Evolutionary conservation across 2,329 filamentous ascomycete species (phyloP).

Genomic region (Aulographum hederae): DNA sequence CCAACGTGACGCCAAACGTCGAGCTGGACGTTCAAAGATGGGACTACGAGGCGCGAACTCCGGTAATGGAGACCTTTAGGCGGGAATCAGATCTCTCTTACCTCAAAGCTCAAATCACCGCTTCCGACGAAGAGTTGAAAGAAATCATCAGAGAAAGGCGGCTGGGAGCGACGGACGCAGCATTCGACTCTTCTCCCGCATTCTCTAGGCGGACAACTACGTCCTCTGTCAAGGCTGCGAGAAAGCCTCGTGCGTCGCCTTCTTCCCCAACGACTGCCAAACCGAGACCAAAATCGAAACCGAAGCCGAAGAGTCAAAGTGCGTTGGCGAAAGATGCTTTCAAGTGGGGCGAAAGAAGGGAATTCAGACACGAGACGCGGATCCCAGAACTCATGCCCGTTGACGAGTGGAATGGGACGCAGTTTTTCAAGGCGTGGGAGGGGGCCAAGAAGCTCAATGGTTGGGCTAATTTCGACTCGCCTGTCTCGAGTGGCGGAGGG

Average conservation of each 20-base stretch:
- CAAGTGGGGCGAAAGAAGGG: too few relatives aligned
- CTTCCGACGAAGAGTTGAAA: slow-evolving; percentile 52
- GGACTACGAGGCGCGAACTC: background rate
- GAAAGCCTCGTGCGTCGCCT: background rate
- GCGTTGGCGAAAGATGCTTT: too few relatives aligned
- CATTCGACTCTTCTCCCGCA: background rate
- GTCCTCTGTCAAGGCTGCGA: background rate
- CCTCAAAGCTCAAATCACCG: slow-evolving; percentile 69
- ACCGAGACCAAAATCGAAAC: too few relatives aligned
- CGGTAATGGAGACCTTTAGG: background rate
- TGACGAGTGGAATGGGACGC: background rate
- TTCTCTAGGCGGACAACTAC: background rate
- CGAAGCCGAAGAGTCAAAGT: background rate
- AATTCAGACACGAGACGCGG: background rate
- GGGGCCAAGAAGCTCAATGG: background rate
- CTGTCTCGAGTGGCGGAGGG: too few relatives aligned
- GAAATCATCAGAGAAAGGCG: slow-evolving; percentile 45
- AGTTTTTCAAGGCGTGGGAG: background rate
- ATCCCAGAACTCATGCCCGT: background rate
- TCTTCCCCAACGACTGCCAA: too few relatives aligned
- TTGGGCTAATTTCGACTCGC: background rate
- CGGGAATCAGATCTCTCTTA: slow-evolving; percentile 17
- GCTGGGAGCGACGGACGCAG: slow-evolving; percentile 1
- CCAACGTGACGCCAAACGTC: slow-evolving; percentile 10
- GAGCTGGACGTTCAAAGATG: background rate